Percentiles rank a stretch among this genome's conserved stretches.
These are phyloP conservation scores for Cicer cuneatum DNA, from an alignment of 306 rosid species.

Conservation along the genomic window DNA sequence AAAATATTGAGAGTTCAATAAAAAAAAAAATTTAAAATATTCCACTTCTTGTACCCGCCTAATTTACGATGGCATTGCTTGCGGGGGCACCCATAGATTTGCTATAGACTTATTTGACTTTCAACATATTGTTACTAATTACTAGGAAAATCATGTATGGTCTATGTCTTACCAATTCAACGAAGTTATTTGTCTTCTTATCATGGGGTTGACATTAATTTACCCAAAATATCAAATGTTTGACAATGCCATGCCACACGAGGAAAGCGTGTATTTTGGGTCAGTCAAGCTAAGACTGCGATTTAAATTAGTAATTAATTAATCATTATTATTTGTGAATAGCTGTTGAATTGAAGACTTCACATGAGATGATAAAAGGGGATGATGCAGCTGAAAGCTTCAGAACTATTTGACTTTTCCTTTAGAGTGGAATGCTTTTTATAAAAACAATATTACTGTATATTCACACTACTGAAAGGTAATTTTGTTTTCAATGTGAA, in stretches of 20 bases:
- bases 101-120: slow-evolving; percentile 5
- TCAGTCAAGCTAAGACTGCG: slow-evolving; percentile 17
- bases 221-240: slow-evolving; percentile 28
- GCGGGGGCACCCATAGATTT: slow-evolving; percentile 16
- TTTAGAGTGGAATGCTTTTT: neutral
- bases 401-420: slow-evolving; percentile 34
- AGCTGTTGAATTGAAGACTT: slow-evolving; percentile 29
- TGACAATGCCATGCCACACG: slow-evolving; percentile 26
- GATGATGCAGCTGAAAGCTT: slow-evolving; percentile 31
- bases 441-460: neutral
- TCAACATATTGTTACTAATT: slow-evolving; percentile 4
- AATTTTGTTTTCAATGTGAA: neutral
- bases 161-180: slow-evolving; percentile 39
- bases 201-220: slow-evolving; percentile 22
- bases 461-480: slow-evolving; percentile 4
- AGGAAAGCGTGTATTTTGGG: slow-evolving; percentile 14
- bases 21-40: too few species aligned
- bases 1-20: too few species aligned
- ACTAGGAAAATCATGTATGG: neutral
- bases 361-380: neutral
- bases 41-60: too few species aligned
- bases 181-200: slow-evolving; percentile 41
- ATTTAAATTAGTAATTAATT: neutral
- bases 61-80: slow-evolving; percentile 21
- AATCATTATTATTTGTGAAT: neutral